phyloP scores from a whole-genome alignment of 2,329 filamentous ascomycete genomes.

The Aspergillus transmontanensis region DNA sequence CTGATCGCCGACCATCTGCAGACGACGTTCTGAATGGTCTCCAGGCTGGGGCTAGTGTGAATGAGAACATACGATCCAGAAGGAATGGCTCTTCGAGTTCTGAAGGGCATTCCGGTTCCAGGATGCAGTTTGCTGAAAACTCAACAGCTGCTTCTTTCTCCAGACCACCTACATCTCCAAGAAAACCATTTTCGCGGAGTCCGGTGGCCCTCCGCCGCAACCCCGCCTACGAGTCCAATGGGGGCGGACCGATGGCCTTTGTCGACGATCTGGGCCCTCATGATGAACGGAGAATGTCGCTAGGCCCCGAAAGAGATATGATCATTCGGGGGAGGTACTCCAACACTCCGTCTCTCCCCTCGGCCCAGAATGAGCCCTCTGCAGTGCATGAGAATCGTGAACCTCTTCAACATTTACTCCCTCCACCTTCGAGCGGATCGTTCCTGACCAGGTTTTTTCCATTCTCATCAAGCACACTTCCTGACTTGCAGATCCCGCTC shows the following conservation, averaged over 20 bases:
- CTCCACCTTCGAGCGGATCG: slow-evolving; percentile 42
- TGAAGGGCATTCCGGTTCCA: slow-evolving; percentile 34
- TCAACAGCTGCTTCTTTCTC: slow-evolving; percentile 31
- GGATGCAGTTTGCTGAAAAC: slow-evolving; percentile 45
- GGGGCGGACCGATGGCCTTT: slow-evolving; percentile 18
- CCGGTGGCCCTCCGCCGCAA: slow-evolving; percentile 27
- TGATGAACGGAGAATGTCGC: slow-evolving; percentile 21
- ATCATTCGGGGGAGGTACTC: slow-evolving; percentile 36
- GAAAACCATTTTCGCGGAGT: slow-evolving; percentile 26
- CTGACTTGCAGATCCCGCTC: slow-evolving; percentile 36
- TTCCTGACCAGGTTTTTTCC: slow-evolving; percentile 23
- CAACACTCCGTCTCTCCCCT: slow-evolving; percentile 28
- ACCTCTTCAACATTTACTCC: slow-evolving; percentile 41
- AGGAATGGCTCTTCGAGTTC: slow-evolving; percentile 33
- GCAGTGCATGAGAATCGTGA: slow-evolving; percentile 19
- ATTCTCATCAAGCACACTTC: slow-evolving; percentile 25
- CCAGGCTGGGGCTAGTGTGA: slow-evolving; percentile 61
- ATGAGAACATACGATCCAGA: slow-evolving; percentile 48
- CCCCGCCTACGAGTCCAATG: slow-evolving; percentile 29
- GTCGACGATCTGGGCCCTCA: slow-evolving; percentile 15
- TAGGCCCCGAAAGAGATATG: slow-evolving; percentile 34
- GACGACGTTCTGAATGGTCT: slow-evolving; percentile 81
- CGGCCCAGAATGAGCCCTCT: slow-evolving; percentile 20
- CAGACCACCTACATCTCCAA: slow-evolving; percentile 31
- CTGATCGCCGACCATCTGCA: slow-evolving; percentile 76